Evolutionary conservation across 2,329 filamentous ascomycete species (phyloP).

Genomic region (Calonectria multiphialidica): DNA sequence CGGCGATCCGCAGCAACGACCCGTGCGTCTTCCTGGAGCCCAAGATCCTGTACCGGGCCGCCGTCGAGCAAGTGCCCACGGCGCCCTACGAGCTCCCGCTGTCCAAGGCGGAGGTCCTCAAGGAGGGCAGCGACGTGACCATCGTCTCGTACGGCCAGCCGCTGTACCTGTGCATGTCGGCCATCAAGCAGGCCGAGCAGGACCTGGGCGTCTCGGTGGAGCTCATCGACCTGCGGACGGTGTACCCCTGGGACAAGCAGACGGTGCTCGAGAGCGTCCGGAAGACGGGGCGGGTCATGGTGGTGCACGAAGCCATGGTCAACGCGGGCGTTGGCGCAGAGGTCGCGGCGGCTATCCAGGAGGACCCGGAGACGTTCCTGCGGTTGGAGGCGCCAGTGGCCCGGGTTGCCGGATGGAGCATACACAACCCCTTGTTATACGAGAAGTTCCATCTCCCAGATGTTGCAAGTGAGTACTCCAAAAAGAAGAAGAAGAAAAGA

Average conservation of each 20-base stretch:
- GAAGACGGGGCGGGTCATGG: conserved; percentile 87
- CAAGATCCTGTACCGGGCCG: conserved; percentile 91
- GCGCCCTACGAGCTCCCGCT: conserved; percentile 86
- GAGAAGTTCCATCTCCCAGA: conserved; percentile 88
- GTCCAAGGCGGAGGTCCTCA: conserved; percentile 86
- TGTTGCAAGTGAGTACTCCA: conserved; percentile 79
- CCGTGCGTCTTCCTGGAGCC: conserved; percentile 95
- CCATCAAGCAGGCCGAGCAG: conserved; percentile 80
- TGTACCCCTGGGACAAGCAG: conserved; percentile 92
- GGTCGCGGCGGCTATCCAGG: conserved; percentile 89
- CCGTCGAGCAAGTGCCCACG: conserved; percentile 90
- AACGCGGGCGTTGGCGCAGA: conserved; percentile 92
- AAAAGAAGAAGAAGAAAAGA: no score
- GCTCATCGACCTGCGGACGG: conserved; percentile 87
- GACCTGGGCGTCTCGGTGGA: conserved; percentile 83
- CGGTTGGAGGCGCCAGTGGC: conserved; percentile 87
- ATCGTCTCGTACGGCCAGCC: conserved; percentile 92
- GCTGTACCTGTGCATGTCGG: conserved; percentile 84
- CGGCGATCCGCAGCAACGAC: conserved; percentile 83
- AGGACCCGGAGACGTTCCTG: conserved; percentile 80
- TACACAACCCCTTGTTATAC: conserved; percentile 82
- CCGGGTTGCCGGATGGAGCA: conserved; percentile 90
- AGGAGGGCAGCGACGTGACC: conserved; percentile 83
- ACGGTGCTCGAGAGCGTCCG: conserved; percentile 84
- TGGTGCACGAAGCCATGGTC: conserved; percentile 93